A percentile compares a stretch with the other conserved stretches of the same genome.
Evolutionary conservation across 345 rosid species (phyloP).

Genomic region (Acer saccharum): DNA sequence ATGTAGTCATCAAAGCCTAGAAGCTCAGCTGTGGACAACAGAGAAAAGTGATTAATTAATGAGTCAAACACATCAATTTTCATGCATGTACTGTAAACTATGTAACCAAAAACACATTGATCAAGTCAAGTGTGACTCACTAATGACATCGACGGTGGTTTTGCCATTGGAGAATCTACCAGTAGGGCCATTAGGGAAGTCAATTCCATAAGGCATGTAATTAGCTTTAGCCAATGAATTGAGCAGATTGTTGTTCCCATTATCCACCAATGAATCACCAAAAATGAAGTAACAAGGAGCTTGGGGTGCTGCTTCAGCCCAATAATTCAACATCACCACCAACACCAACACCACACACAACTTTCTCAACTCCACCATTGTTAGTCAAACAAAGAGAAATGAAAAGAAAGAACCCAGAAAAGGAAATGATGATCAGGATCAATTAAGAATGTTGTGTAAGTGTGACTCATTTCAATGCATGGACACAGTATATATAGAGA

Average conservation of each 20-base stretch:
- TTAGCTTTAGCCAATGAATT: conserved; percentile 66
- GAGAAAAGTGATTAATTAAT: background rate
- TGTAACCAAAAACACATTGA: too few species aligned
- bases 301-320: conserved; percentile 48
- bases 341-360: conserved; percentile 25
- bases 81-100: background rate
- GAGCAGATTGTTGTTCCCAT: conserved; percentile 82
- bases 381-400: conserved; percentile 7
- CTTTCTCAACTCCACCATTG: conserved; percentile 39
- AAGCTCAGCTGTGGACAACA: conserved; percentile 4
- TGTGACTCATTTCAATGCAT: conserved; percentile 25
- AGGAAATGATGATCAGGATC: background rate
- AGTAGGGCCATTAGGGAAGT: conserved; percentile 67
- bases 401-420: background rate
- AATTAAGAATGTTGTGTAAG: background rate
- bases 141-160: conserved; percentile 74
- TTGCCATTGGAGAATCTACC: conserved; percentile 81
- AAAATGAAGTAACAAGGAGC: conserved; percentile 86
- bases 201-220: conserved; percentile 85
- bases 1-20: conserved; percentile 64
- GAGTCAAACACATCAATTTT: background rate
- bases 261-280: conserved; percentile 93
- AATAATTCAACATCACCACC: conserved; percentile 21
- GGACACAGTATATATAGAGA: conserved; percentile 25
- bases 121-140: conserved; percentile 32